Evolutionary conservation across 345 rosid species (phyloP).

Genomic region (Citrus glauca): DNA sequence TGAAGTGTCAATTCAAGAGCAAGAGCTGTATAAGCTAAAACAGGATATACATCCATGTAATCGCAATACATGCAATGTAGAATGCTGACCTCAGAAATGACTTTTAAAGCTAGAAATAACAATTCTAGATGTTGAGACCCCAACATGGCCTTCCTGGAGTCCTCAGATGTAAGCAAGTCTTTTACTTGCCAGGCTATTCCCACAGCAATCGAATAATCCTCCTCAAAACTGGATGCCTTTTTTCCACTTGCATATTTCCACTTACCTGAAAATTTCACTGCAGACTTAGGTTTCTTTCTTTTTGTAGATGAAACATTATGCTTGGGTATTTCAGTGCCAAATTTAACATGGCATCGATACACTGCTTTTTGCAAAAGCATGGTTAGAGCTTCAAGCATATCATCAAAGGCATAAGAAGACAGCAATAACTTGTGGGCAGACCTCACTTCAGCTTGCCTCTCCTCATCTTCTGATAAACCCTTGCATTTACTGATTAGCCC

Average conservation of each 20-base stretch:
- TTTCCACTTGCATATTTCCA: constrained; percentile 56
- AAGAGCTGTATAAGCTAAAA: constrained; percentile 68
- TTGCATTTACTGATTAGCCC: constrained; percentile 43
- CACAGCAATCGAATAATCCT: constrained; percentile 61
- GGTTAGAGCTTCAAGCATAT: constrained; percentile 55
- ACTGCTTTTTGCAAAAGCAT: constrained; percentile 60
- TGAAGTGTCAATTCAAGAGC: constrained; percentile 55
- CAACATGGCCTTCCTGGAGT: constrained; percentile 47
- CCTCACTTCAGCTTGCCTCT: constrained; percentile 66
- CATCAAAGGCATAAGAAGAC: constrained; percentile 44
- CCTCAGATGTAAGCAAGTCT: constrained; percentile 56
- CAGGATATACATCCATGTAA: constrained; percentile 63
- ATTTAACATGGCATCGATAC: constrained; percentile 71
- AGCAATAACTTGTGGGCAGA: constrained; percentile 73
- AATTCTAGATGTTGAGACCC: constrained; percentile 54
- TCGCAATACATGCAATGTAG: constrained; percentile 43
- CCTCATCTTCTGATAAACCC: constrained; percentile 49
- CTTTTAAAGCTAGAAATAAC: constrained; percentile 50
- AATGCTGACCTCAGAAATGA: constrained; percentile 72
- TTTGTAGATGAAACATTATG: constrained; percentile 33
- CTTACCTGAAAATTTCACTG: constrained; percentile 44
- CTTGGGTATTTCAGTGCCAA: constrained; percentile 57
- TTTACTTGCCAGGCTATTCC: constrained; percentile 94
- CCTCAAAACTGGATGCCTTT: constrained; percentile 48
- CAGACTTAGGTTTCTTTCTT: constrained; percentile 54